A percentile compares a stretch with the other conserved stretches of the same genome.
These are phyloP conservation scores for Carex cristatella DNA, from an alignment of 176 grass and related monocot genomes.

Conservation along the genomic window DNA sequence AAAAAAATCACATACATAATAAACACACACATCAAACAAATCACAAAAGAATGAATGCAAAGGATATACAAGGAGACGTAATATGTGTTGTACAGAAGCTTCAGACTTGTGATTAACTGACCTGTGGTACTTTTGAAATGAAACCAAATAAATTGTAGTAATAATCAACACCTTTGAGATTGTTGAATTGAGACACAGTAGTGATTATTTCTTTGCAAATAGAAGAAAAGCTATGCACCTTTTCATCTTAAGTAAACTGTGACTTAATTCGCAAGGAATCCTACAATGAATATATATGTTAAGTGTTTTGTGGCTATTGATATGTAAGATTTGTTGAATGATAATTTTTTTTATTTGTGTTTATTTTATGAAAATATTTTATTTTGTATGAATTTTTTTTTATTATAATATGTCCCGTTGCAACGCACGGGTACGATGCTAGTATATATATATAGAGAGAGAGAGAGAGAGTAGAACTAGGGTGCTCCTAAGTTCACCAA, in stretches of 20 bases:
- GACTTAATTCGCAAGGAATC: background rate
- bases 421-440: no score
- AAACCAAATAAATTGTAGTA: background rate
- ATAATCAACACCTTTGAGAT: background rate
- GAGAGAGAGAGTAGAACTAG: no score
- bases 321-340: slow-evolving; percentile 32
- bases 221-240: background rate
- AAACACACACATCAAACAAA: background rate
- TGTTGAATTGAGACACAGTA: background rate
- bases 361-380: no score
- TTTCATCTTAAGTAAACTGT: background rate
- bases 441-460: no score
- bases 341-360: no score
- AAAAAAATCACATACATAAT: background rate
- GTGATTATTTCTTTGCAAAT: background rate
- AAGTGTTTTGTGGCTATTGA: background rate
- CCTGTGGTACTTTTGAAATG: background rate
- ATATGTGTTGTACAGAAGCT: background rate
- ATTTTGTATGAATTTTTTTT: no score
- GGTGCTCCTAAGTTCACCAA: no score
- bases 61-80: background rate
- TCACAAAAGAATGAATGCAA: background rate
- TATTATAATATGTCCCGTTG: no score
- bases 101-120: background rate
- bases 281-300: background rate